phyloP scores from a whole-genome alignment of 805 yeast species.

The Saccharomycopsis vini region DNA sequence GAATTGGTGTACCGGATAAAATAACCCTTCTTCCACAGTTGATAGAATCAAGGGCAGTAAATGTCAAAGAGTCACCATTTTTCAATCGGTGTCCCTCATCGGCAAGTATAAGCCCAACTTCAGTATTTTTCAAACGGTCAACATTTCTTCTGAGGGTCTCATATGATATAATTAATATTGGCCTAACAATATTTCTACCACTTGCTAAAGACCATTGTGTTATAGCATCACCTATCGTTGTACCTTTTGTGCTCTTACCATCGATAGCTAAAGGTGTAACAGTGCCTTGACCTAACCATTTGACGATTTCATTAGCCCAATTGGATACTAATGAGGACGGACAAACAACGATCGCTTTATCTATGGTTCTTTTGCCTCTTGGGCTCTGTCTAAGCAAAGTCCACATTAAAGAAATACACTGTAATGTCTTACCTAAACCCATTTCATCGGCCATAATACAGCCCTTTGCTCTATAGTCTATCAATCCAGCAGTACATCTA shows the following conservation, averaged over 20 bases:
- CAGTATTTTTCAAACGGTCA: slow-evolving; percentile 61
- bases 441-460: slow-evolving; percentile 98
- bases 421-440: slow-evolving; percentile 90
- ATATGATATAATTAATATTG: slow-evolving; percentile 88
- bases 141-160: slow-evolving; percentile 87
- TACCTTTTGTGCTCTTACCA: slow-evolving; percentile 71
- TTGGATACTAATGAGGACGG: slow-evolving; percentile 90
- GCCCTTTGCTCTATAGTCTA: slow-evolving; percentile 79
- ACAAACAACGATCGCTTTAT: slow-evolving; percentile 86
- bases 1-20: slow-evolving; percentile 93
- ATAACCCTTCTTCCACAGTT: slow-evolving; percentile 85
- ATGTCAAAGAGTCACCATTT: slow-evolving; percentile 87
- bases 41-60: slow-evolving; percentile 75
- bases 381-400: slow-evolving; percentile 84
- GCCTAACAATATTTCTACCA: slow-evolving; percentile 85
- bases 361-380: slow-evolving; percentile 67
- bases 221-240: slow-evolving; percentile 59
- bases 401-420: slow-evolving; percentile 79
- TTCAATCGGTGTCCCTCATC: slow-evolving; percentile 81
- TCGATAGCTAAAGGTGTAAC: slow-evolving; percentile 84
- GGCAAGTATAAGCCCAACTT: slow-evolving; percentile 78
- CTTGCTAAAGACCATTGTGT: slow-evolving; percentile 79
- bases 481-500: slow-evolving; percentile 81
- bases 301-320: slow-evolving; percentile 94
- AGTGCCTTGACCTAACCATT: slow-evolving; percentile 93